Evolutionary conservation across 306 rosid genomes (phyloP), one percentile per base, ranked within the genome.

Genomic region (Carpinus viminea): DNA sequence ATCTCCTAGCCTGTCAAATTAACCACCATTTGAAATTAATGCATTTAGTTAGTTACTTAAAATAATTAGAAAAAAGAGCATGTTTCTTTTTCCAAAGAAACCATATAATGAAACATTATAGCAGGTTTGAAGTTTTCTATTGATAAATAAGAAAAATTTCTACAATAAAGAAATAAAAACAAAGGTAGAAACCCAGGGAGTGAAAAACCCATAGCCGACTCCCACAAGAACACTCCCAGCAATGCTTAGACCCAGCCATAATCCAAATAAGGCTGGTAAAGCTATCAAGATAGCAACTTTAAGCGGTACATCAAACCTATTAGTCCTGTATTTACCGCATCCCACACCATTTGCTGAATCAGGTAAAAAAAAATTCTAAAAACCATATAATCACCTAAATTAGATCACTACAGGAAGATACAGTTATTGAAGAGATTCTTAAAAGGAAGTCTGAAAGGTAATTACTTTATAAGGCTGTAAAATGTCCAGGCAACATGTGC

Each of bases 241-340:
- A 76, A 89, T 84, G 84, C 96, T 88, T 47, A 93, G 83, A 74
- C 89, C 94, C 91, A 93, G 80, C 98, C 98, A 93, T 43, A 93
- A 75, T 24, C 88, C 90, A 90, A 93, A 89, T 45, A 93, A 87
- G 3, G 81, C 90, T 59, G 98, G 98, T 84, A 93, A 80, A 74
- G 81, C 88, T 83, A 87, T 73, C 89, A 89, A 83, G 73, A 91
- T 62, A 0, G 94, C 94, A 64, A 82, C 90, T 90, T 93, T 91
- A 75, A 93, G 83, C 2, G 98, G 85, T 57, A 72, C 79, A 75
- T 93, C 98, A 81, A 91, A 83, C 50, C 85, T 77, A 41, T 86
- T 73, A 78, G 83, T 74, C 92, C 98, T 91, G 86, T 71, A 83
- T 83, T 83, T 61, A 13, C 79, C 81, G 75, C 71, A 83, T n/a